Evolutionary conservation across 345 rosid genomes (phyloP).

Genomic region (Streptanthus diversifolius): DNA sequence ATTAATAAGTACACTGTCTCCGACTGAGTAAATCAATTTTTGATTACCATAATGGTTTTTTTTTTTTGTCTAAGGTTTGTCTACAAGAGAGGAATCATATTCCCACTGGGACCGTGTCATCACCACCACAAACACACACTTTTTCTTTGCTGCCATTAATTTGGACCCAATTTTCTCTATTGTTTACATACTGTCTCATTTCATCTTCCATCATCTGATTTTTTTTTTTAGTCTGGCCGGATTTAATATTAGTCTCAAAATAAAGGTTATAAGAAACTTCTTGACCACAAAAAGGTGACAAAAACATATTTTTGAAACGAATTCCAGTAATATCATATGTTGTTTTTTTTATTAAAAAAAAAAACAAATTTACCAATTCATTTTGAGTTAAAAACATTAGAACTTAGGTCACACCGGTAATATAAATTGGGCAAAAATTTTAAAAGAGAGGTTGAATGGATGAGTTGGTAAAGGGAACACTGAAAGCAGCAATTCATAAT

Average conservation of each 20-base stretch:
- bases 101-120: conserved; percentile 13
- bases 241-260: neutral
- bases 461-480: neutral
- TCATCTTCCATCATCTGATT: conserved; percentile 2
- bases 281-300: neutral
- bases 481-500: neutral
- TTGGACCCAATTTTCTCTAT: conserved; percentile 11
- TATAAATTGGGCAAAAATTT: neutral
- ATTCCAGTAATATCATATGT: neutral
- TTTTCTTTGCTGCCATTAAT: conserved; percentile 23
- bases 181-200: neutral
- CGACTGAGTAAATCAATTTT: neutral
- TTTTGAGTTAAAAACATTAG: neutral
- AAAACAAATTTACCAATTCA: neutral
- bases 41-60: conserved; percentile 20
- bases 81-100: conserved; percentile 26
- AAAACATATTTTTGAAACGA: neutral
- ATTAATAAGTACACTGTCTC: neutral
- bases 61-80: conserved; percentile 29
- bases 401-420: neutral
- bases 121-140: conserved; percentile 17
- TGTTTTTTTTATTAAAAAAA: too few species aligned
- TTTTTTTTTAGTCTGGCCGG: neutral
- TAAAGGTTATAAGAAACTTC: neutral
- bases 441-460: neutral